These are phyloP conservation scores for Penicillium sp. DNA, from an alignment of 2,329 filamentous ascomycete genomes.

Conservation along the genomic window DNA sequence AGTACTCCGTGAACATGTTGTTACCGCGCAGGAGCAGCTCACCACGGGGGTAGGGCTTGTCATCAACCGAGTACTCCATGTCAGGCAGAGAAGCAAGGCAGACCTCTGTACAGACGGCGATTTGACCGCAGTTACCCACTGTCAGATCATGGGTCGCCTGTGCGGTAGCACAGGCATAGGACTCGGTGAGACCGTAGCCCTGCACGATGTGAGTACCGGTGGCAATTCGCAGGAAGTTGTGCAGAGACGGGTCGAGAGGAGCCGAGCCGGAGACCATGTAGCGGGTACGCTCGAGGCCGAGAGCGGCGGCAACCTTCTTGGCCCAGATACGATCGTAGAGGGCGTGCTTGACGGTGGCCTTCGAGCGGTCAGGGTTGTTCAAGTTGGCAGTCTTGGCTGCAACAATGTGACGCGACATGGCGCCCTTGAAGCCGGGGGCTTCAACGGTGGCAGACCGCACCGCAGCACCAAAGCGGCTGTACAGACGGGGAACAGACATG, in stretches of 20 bases:
- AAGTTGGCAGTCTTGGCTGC: conserved; percentile 78
- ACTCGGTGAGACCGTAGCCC: conserved; percentile 93
- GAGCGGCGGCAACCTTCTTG: conserved; percentile 78
- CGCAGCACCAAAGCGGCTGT: conserved; percentile 83
- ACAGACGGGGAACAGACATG: conserved; percentile 87
- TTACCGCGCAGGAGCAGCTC: conserved; percentile 83
- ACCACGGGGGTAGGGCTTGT: conserved; percentile 87
- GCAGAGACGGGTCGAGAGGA: conserved; percentile 83
- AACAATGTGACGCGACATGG: conserved; percentile 78
- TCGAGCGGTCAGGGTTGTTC: conserved; percentile 66
- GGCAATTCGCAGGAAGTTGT: conserved; percentile 83
- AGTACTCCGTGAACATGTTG: conserved; percentile 84
- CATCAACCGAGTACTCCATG: conserved; percentile 86
- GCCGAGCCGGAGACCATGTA: conserved; percentile 87
- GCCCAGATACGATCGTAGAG: conserved; percentile 76
- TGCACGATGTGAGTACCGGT: conserved; percentile 79
- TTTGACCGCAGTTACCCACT: conserved; percentile 78
- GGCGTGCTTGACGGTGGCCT: conserved; percentile 66
- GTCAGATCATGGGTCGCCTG: conserved; percentile 73
- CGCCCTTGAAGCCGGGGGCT: conserved; percentile 76
- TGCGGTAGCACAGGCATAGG: conserved; percentile 75
- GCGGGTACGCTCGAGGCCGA: conserved; percentile 75
- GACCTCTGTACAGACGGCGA: conserved; percentile 69
- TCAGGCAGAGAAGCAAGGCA: conserved; percentile 88
- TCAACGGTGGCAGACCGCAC: conserved; percentile 80